Evolutionary conservation across 1,284 basidiomycete species (phyloP).

Genomic region (Apiotrichum montevideense): DNA sequence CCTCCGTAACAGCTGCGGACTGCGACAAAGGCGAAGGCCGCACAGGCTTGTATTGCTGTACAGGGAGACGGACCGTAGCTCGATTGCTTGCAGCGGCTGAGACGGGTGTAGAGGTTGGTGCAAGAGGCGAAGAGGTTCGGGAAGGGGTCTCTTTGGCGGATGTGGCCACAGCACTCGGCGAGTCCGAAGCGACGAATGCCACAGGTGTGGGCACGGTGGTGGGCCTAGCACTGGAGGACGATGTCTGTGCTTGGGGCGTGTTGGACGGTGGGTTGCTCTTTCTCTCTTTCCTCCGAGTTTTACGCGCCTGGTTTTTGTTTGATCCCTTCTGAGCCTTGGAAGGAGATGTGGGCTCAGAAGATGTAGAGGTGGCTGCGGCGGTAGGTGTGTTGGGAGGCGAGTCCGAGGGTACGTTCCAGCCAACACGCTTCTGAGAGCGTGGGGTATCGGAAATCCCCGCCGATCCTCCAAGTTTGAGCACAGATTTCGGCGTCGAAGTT

Average conservation of each 20-base stretch:
- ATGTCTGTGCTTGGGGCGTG: too few relatives aligned
- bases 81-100: neutral
- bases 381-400: conserved; percentile 7
- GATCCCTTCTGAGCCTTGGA: neutral
- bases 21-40: conserved; percentile 26
- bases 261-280: too few relatives aligned
- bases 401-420: conserved; percentile 4
- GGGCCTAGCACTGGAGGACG: too few relatives aligned
- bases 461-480: neutral
- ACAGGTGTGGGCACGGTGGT: too few relatives aligned
- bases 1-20: conserved; percentile 3
- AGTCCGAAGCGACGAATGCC: too few relatives aligned
- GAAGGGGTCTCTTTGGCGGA: neutral
- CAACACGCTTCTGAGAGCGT: conserved; percentile 10
- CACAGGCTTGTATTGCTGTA: conserved; percentile 19
- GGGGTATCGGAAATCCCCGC: conserved; percentile 5
- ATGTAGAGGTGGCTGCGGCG: neutral
- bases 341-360: neutral
- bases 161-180: neutral
- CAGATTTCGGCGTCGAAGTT: conserved; percentile 6
- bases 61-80: neutral
- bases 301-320: too few relatives aligned
- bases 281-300: too few relatives aligned
- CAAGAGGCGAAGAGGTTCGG: neutral
- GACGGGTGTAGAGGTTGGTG: neutral